Evolutionary conservation across 352 stramenopile species (phyloP).

Genomic region (Plasmopara muralis): DNA sequence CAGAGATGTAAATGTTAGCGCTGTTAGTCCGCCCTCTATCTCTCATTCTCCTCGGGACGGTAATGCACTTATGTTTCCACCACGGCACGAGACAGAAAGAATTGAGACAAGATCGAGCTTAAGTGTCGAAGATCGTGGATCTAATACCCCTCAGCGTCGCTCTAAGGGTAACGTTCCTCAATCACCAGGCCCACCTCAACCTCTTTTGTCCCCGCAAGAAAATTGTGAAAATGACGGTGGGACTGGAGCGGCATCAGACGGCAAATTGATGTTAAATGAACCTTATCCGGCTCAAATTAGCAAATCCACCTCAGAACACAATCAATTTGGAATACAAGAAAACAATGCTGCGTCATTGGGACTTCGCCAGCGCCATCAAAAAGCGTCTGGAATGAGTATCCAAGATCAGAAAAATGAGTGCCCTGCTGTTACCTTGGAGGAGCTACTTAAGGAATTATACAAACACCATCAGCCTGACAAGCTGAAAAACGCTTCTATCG

Average conservation of each 20-base stretch:
- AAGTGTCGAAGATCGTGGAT: neutral
- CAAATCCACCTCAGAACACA: neutral
- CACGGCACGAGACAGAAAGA: conserved; percentile 5
- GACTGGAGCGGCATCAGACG: conserved; percentile 2
- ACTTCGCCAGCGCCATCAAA: conserved; percentile 22
- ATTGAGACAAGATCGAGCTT: neutral
- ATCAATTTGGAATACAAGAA: conserved; percentile 4
- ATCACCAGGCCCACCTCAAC: conserved; percentile 1
- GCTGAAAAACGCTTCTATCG: conserved; percentile 45
- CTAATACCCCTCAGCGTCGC: conserved; percentile 6
- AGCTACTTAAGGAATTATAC: conserved; percentile 60
- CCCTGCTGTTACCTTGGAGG: conserved; percentile 39
- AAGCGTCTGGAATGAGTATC: conserved; percentile 3
- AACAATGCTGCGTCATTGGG: conserved; percentile 12
- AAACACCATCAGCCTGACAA: conserved; percentile 72
- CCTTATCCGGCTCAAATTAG: conserved; percentile 6
- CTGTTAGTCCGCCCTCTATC: conserved; percentile 1
- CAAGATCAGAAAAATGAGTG: conserved; percentile 3
- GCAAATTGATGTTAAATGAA: conserved; percentile 4
- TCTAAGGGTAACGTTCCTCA: neutral
- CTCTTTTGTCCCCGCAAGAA: conserved; percentile 7
- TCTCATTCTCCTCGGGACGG: conserved; percentile 2
- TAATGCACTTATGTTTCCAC: neutral
- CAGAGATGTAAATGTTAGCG: conserved; percentile 9
- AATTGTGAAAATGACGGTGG: conserved; percentile 2